Evolutionary conservation across 495 filamentous ascomycete genomes (phyloP).

Genomic region (Sabuloglossum arenarium): DNA sequence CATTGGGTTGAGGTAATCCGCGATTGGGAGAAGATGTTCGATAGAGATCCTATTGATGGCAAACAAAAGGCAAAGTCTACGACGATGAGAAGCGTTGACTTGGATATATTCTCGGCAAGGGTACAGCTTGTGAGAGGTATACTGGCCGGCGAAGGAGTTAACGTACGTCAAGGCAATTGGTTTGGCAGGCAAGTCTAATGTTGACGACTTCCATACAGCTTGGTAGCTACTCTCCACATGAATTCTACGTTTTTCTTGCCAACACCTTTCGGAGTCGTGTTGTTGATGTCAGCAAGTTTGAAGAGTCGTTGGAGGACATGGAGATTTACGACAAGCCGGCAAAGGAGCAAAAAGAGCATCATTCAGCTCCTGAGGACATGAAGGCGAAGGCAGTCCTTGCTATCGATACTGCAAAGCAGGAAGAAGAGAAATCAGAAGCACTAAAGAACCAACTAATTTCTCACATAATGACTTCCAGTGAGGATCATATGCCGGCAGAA

Average conservation of each 20-base stretch:
- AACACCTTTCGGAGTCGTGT: background rate
- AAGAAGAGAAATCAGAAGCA: background rate
- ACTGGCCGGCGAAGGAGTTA: background rate
- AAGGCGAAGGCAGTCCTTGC: background rate
- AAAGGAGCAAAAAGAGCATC: background rate
- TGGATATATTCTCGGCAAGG: background rate
- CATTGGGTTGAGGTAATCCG: constrained; percentile 23
- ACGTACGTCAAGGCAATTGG: background rate
- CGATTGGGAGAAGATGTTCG: constrained; percentile 9
- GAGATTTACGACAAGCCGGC: background rate
- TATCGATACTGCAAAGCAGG: background rate
- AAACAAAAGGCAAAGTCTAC: background rate
- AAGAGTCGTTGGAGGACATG: background rate
- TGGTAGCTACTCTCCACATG: background rate
- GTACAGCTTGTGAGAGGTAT: background rate
- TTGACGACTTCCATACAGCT: background rate
- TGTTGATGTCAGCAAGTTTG: background rate
- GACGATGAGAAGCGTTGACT: background rate
- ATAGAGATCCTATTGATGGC: constrained; percentile 4
- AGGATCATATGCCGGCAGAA: background rate
- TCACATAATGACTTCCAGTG: background rate
- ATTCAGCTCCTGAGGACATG: background rate
- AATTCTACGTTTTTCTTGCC: background rate
- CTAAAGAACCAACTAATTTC: background rate
- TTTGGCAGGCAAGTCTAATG: background rate